Conservation (phyloP, 371 early-diverging fungal genomes). For the Rhizomucor miehei region DNA sequence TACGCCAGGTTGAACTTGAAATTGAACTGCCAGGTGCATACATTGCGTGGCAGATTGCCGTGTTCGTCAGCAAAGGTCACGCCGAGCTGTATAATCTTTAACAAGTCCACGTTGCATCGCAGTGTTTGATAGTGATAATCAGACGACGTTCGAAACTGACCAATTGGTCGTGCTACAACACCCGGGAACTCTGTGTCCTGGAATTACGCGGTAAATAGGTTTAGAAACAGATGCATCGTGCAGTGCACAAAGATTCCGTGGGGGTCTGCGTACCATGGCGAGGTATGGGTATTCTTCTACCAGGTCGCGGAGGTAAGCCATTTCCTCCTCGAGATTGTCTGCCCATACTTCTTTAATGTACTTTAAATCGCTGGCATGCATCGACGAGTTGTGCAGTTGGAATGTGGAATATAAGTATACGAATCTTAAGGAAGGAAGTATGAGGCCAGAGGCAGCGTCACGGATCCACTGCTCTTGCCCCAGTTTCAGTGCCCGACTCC, state of each 20-base stretch:
- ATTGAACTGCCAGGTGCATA: slow-evolving; percentile 99
- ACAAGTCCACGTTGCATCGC: slow-evolving; percentile 97
- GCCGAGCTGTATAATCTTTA: slow-evolving; percentile 99
- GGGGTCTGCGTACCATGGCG: slow-evolving; percentile 87
- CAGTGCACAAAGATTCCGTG: not conserved
- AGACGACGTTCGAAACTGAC: slow-evolving; percentile 91
- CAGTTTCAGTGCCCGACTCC: too few relatives aligned
- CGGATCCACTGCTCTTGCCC: too few relatives aligned
- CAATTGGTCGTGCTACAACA: slow-evolving; percentile 98
- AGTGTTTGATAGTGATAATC: slow-evolving; percentile 99
- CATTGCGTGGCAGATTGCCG: slow-evolving; percentile 88
- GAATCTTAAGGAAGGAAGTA: too few relatives aligned
- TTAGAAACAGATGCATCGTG: not conserved
- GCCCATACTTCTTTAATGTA: slow-evolving; percentile 96
- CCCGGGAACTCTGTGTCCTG: slow-evolving; percentile 99
- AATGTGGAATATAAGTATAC: too few relatives aligned
- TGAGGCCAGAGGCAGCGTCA: too few relatives aligned
- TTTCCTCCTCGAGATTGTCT: slow-evolving; percentile 95
- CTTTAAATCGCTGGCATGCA: slow-evolving; percentile 51
- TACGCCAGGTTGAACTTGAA: slow-evolving; percentile 94
- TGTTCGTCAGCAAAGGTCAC: slow-evolving; percentile 95
- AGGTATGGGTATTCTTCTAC: slow-evolving; percentile 95
- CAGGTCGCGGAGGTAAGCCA: slow-evolving; percentile 86
- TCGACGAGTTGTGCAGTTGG: slow-evolving; percentile 6
- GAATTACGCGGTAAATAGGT: not conserved